Conservation (phyloP, 192 early-diverging fungal species). For the Coemansia reversa region DNA sequence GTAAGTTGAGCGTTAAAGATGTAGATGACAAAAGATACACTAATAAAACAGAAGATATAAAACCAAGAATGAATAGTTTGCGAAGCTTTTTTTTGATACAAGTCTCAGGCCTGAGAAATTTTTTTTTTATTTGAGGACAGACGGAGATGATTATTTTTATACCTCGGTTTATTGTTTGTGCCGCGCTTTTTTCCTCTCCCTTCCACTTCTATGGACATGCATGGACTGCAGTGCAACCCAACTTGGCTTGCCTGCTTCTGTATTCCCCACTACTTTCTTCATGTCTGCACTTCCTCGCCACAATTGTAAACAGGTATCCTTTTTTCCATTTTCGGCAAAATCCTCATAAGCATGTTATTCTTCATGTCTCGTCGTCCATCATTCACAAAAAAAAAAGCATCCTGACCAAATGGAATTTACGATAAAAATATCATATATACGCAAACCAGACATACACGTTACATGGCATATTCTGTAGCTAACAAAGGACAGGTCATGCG, state of each 20-base stretch:
- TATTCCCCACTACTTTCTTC: neutral
- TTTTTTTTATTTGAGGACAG: constrained; percentile 9
- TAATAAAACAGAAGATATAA: neutral
- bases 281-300: neutral
- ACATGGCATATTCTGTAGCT: neutral
- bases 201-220: neutral
- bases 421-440: neutral
- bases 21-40: neutral
- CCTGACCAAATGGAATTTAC: no score
- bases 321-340: constrained; percentile 1
- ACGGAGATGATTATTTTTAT: constrained; percentile 10
- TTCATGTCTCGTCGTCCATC: neutral
- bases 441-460: neutral
- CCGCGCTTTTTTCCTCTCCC: neutral
- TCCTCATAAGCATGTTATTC: neutral
- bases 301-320: neutral
- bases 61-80: neutral
- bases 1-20: neutral
- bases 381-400: neutral
- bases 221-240: neutral
- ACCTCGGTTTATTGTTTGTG: constrained; percentile 1
- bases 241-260: neutral
- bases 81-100: neutral
- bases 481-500: neutral
- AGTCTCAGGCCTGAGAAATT: neutral